Evolutionary conservation across 305 asterid genomes (phyloP), one percentile per base, ranked within the genome.

Genomic region (Salvia sclarea): DNA sequence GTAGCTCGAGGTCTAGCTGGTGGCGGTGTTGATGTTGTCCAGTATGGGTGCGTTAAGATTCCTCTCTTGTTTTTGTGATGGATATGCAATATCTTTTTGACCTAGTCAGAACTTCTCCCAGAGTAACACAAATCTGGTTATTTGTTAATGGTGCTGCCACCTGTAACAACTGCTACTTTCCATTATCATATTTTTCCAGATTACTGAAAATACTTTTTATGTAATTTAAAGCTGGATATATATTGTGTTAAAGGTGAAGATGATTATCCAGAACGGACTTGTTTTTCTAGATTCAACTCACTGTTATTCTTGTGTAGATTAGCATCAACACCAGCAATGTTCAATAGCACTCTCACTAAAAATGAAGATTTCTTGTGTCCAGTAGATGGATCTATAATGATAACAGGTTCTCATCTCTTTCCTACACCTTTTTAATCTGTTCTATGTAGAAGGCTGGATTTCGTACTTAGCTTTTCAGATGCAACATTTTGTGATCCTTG

Each of bases 271-370:
- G 38, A 38, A 61, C 1, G 18, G 21, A 25, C 44, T 64, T 56
- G 56, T 52, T 64, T 44, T 66, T 38, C 6, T 33, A 28, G 48
- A 17, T 24, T 20, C 47, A 17, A 41, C 21, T 44, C 12, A 54
- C 73, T 68, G 68, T 68, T 67, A 64, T 43, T 28, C 24, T 70
- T 63, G 68, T 78, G 77, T 79, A 94, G 99, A 78, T 81, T 94
- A 80, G 96, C 99, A 78, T 89, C 99, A 76, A 94, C 99, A 22
- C 99, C 99, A 20, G 99, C 99, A 18, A 94, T 91, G 99, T 94
- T 94, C 94, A 84, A 86, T 72, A 84, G 90, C 84, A 82, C 95
- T 21, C 88, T 94, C 55, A 89, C 96, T 68, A 79, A 76, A 76
- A 83, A 74, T 62, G 91, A 83, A 75, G 95, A 86, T 41, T 77